Evolutionary conservation across 352 stramenopile species (phyloP).

Genomic region (Phytophthora tentaculata): DNA sequence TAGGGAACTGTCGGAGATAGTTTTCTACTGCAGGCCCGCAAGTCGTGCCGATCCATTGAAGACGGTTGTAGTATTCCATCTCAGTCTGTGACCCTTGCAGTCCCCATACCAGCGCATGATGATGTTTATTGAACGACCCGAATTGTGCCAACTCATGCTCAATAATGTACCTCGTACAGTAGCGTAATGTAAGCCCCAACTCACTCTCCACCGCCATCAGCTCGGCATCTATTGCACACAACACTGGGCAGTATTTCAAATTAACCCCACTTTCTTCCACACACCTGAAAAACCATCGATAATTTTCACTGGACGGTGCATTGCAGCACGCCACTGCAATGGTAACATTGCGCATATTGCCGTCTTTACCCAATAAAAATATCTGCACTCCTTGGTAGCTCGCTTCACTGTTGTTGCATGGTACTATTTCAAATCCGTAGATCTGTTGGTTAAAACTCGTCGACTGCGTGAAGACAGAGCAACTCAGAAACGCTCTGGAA

Average conservation of each 20-base stretch:
- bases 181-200: conserved; percentile 51
- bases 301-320: conserved; percentile 48
- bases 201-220: conserved; percentile 45
- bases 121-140: conserved; percentile 48
- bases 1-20: conserved; percentile 48
- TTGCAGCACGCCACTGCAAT: conserved; percentile 50
- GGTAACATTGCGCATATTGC: conserved; percentile 51
- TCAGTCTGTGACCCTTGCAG: conserved; percentile 52
- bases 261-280: conserved; percentile 49
- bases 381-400: conserved; percentile 56
- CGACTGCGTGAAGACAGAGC: conserved; percentile 47
- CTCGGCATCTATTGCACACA: conserved; percentile 44
- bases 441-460: conserved; percentile 61
- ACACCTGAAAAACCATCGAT: conserved; percentile 59
- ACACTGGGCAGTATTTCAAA: conserved; percentile 48
- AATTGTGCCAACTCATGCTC: conserved; percentile 51
- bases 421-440: conserved; percentile 53
- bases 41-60: conserved; percentile 59
- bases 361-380: conserved; percentile 59
- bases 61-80: conserved; percentile 56
- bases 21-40: conserved; percentile 50
- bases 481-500: conserved; percentile 51
- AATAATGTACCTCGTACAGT: conserved; percentile 65
- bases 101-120: conserved; percentile 59
- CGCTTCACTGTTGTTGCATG: conserved; percentile 32